Percentiles rank a stretch among this genome's conserved stretches.
Evolutionary conservation across 257 asterid genomes (phyloP).

Genomic region (Thymus quinquecostatus): DNA sequence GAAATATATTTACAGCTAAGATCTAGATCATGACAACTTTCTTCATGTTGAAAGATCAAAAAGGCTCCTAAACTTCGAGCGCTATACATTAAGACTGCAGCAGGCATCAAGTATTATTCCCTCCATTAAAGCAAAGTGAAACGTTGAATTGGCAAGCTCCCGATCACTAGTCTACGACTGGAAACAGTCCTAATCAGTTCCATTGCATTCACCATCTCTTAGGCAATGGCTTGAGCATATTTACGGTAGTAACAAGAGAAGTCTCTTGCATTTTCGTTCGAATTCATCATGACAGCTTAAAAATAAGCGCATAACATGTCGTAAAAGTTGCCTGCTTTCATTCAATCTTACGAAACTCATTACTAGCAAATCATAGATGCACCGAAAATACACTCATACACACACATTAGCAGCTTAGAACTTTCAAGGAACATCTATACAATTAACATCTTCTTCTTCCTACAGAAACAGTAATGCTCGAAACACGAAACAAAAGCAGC

Average conservation of each 20-base stretch:
- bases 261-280: background rate
- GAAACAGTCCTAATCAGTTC: background rate
- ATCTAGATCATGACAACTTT: background rate
- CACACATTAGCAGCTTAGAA: too few relatives aligned
- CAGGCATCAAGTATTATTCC: background rate
- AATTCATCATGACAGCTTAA: conserved; percentile 6
- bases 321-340: background rate
- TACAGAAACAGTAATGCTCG: too few relatives aligned
- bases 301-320: background rate
- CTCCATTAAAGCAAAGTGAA: background rate
- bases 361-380: too few relatives aligned
- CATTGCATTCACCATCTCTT: background rate
- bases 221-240: conserved; percentile 1
- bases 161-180: background rate
- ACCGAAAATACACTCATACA: too few relatives aligned
- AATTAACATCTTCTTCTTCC: too few relatives aligned
- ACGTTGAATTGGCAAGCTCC: background rate
- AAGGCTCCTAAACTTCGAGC: background rate
- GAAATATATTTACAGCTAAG: background rate
- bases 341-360: too few relatives aligned
- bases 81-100: background rate
- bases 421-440: too few relatives aligned
- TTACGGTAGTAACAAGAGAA: background rate
- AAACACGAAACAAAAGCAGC: background rate
- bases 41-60: background rate